A percentile compares a stretch with the other conserved stretches of the same genome.
These are phyloP conservation scores for Xerocomus brunneocitrinus DNA, from an alignment of 768 basidiomycete species.

Conservation along the genomic window DNA sequence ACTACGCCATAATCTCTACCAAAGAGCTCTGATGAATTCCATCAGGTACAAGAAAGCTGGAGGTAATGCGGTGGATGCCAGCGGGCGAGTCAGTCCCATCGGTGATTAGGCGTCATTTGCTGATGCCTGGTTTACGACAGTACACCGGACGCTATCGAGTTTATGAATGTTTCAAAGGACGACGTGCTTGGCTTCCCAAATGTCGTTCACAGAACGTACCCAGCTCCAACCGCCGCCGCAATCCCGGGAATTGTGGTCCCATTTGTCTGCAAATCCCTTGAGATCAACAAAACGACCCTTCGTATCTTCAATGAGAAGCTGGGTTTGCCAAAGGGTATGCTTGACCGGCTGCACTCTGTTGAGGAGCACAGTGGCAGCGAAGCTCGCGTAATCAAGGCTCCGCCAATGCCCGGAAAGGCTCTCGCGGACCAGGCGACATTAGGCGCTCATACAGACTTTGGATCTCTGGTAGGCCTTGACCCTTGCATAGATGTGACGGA, in stretches of 20 bases:
- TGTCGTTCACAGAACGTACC: slow-evolving; percentile 53
- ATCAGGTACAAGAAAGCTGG: slow-evolving; percentile 58
- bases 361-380: slow-evolving; percentile 55
- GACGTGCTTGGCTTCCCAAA: slow-evolving; percentile 60
- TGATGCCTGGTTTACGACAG: background rate
- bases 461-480: slow-evolving; percentile 49
- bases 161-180: slow-evolving; percentile 66
- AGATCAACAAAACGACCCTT: slow-evolving; percentile 50
- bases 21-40: background rate
- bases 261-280: slow-evolving; percentile 55
- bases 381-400: slow-evolving; percentile 48
- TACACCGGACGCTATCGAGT: slow-evolving; percentile 50
- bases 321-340: slow-evolving; percentile 45
- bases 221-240: slow-evolving; percentile 42
- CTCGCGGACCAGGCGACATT: slow-evolving; percentile 38
- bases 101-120: background rate
- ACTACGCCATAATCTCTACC: background rate
- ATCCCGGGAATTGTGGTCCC: slow-evolving; percentile 50
- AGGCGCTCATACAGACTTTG: slow-evolving; percentile 72
- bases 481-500: background rate
- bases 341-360: slow-evolving; percentile 40
- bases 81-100: slow-evolving; percentile 32
- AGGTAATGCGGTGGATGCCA: slow-evolving; percentile 57
- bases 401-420: slow-evolving; percentile 31
- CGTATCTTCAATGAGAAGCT: slow-evolving; percentile 55